A percentile compares a stretch with the other conserved stretches of the same genome.
Conservation (phyloP, 257 asterid genomes). For the Sherardia arvensis region DNA sequence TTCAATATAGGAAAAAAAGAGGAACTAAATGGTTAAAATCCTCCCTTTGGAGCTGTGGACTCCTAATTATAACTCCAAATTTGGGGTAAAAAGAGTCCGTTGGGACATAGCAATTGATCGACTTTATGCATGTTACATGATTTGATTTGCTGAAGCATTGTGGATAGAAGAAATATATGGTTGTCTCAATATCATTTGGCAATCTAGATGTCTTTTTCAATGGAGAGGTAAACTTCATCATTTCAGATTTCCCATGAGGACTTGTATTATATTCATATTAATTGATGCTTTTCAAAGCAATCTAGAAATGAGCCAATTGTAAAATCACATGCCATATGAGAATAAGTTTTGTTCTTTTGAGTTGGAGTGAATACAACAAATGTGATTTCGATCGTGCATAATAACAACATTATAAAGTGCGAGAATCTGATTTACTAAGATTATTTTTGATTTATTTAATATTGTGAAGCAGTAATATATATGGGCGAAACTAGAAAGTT, state of each 20-base stretch:
- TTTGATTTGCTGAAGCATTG: not conserved
- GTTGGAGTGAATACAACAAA: not conserved
- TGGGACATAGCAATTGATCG: not conserved
- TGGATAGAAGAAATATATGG: not conserved
- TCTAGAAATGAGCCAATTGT: not conserved
- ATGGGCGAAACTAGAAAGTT: too few species aligned
- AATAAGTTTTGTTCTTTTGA: not conserved
- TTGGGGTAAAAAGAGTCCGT: not conserved
- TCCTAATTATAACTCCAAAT: not conserved
- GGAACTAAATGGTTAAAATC: not conserved
- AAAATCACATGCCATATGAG: not conserved
- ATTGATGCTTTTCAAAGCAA: not conserved
- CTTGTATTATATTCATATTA: not conserved
- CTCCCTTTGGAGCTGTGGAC: not conserved
- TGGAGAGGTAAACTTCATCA: constrained; percentile 2
- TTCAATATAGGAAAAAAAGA: not conserved
- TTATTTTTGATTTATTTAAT: too few species aligned
- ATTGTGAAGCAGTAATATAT: too few species aligned
- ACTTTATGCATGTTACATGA: not conserved
- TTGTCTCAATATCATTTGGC: constrained; percentile 1
- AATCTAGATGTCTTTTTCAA: not conserved
- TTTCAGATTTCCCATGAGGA: not conserved
- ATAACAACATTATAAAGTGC: too few species aligned
- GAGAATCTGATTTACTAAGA: too few species aligned
- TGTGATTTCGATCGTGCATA: too few species aligned